Evolutionary conservation across 1,284 basidiomycete species (phyloP).

Genomic region (Ustilago esculenta): DNA sequence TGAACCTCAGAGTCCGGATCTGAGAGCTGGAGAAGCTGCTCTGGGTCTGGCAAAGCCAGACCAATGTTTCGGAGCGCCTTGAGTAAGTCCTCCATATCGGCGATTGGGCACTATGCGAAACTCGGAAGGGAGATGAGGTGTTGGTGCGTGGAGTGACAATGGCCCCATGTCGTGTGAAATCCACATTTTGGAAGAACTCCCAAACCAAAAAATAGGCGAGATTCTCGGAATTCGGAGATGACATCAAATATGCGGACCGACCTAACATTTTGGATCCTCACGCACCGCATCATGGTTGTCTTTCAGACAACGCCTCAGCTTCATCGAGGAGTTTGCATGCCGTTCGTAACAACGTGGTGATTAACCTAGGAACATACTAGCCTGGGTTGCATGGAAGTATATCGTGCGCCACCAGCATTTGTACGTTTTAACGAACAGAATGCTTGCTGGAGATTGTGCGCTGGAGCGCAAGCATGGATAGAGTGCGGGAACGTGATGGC

Average conservation of each 20-base stretch:
- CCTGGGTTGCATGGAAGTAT: background rate
- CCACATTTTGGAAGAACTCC: constrained; percentile 18
- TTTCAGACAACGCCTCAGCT: no score
- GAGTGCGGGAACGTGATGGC: no score
- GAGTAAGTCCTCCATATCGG: constrained; percentile 61
- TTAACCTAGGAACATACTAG: constrained; percentile 30
- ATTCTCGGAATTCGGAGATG: constrained; percentile 27
- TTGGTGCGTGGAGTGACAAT: no score
- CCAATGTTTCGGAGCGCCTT: constrained; percentile 59
- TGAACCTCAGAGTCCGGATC: constrained; percentile 55
- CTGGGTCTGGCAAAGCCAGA: constrained; percentile 51
- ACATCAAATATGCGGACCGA: background rate
- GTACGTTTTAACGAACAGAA: no score
- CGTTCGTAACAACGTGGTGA: constrained; percentile 15
- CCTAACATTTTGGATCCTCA: no score
- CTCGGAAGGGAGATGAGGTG: no score
- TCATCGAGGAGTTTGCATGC: background rate
- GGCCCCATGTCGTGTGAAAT: constrained; percentile 9
- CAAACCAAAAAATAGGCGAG: constrained; percentile 21
- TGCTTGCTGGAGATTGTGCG: no score
- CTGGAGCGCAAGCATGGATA: no score
- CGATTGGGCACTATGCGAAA: no score
- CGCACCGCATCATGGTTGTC: no score
- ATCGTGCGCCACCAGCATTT: no score
- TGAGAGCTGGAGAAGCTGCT: constrained; percentile 61